Evolutionary conservation across 768 basidiomycete genomes (phyloP).

Genomic region (Rhizopogon rudus): DNA sequence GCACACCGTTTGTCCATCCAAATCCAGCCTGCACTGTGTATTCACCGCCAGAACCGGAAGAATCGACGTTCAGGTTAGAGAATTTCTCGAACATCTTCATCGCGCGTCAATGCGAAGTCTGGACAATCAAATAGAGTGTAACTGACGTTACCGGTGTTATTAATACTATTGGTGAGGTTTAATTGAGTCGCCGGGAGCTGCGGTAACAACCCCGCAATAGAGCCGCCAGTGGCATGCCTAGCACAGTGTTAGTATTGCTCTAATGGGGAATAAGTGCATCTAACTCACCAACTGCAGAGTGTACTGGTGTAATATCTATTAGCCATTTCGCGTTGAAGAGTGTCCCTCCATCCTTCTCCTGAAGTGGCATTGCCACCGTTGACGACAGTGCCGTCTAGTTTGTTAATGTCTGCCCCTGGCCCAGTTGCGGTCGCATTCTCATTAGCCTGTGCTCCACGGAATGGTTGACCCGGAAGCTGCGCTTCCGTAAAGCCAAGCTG

Average conservation of each 20-base stretch:
- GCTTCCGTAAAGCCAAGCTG: slow-evolving; percentile 76
- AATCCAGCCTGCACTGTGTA: slow-evolving; percentile 87
- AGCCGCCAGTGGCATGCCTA: slow-evolving; percentile 87
- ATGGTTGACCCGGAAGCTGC: slow-evolving; percentile 64
- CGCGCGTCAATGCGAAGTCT: neutral
- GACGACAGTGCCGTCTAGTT: slow-evolving; percentile 45
- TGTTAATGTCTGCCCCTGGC: slow-evolving; percentile 57
- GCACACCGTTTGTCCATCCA: slow-evolving; percentile 85
- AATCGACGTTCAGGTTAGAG: slow-evolving; percentile 72
- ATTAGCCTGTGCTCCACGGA: slow-evolving; percentile 28
- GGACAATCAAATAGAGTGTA: neutral
- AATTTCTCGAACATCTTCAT: slow-evolving; percentile 86
- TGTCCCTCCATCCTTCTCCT: slow-evolving; percentile 62
- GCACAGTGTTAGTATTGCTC: neutral
- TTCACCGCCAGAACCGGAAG: slow-evolving; percentile 78
- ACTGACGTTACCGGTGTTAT: slow-evolving; percentile 72
- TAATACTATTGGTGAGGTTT: slow-evolving; percentile 59
- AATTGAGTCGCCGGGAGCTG: slow-evolving; percentile 66
- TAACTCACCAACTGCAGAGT: slow-evolving; percentile 81
- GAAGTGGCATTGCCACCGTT: slow-evolving; percentile 62
- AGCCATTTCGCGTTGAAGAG: slow-evolving; percentile 66
- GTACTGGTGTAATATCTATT: slow-evolving; percentile 82
- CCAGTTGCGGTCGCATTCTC: slow-evolving; percentile 49
- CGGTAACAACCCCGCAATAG: slow-evolving; percentile 64
- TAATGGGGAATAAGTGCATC: neutral